Percentiles rank a stretch among this genome's conserved stretches.
These are phyloP conservation scores for Fusarium brachygibbosum DNA, from an alignment of 2,329 filamentous ascomycete genomes.

Conservation along the genomic window DNA sequence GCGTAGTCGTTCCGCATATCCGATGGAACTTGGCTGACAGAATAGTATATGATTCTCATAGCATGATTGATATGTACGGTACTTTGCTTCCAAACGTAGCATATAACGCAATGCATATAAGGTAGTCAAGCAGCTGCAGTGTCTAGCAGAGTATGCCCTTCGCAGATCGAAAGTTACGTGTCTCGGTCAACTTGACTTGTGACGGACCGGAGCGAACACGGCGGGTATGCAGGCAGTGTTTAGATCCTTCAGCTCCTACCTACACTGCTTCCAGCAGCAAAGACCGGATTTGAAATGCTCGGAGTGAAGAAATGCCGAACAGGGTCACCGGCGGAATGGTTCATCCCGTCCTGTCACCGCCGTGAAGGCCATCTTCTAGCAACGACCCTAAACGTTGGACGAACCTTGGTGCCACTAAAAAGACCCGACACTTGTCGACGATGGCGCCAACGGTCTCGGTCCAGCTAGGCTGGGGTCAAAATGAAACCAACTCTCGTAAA, in stretches of 20 bases:
- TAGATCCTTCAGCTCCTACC: constrained; percentile 13
- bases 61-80: constrained; percentile 25
- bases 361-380: constrained; percentile 19
- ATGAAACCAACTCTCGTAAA: not conserved
- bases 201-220: not conserved
- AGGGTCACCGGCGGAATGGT: constrained; percentile 33
- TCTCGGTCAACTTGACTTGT: constrained; percentile 22
- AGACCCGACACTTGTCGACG: constrained; percentile 8
- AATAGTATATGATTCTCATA: constrained; percentile 17
- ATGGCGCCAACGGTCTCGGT: constrained; percentile 39
- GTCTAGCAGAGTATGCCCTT: constrained; percentile 1
- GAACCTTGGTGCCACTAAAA: constrained; percentile 26
- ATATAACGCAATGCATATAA: constrained; percentile 10
- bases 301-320: constrained; percentile 30
- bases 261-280: not conserved
- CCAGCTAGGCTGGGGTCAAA: constrained; percentile 42
- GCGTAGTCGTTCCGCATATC: constrained; percentile 17
- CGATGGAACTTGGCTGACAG: constrained; percentile 4
- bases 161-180: constrained; percentile 30
- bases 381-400: constrained; percentile 5
- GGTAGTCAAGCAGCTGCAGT: not conserved
- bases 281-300: not conserved
- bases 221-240: not conserved
- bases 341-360: constrained; percentile 35
- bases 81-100: not conserved